These are phyloP conservation scores for Lepidium campestre DNA, from an alignment of 441 rosid genomes.

Conservation along the genomic window DNA sequence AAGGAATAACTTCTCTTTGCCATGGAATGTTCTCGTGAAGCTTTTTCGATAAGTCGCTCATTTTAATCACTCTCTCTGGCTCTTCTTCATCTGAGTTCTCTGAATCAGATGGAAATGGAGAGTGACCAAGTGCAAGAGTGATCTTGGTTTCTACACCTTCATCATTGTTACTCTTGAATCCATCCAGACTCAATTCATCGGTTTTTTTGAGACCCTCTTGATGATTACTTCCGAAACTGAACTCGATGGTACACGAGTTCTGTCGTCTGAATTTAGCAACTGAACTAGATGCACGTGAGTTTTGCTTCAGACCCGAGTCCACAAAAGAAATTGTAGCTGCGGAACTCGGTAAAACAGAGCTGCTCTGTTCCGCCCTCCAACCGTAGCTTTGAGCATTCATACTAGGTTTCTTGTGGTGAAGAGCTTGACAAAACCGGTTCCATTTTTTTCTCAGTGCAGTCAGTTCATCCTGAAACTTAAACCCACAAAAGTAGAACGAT, in stretches of 20 bases:
- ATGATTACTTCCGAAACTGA: slow-evolving; percentile 36
- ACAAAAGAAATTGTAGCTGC: slow-evolving; percentile 42
- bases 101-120: slow-evolving; percentile 33
- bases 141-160: slow-evolving; percentile 59
- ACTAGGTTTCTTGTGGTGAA: slow-evolving; percentile 42
- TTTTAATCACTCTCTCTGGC: not conserved
- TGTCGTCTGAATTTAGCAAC: slow-evolving; percentile 72
- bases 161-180: slow-evolving; percentile 38
- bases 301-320: slow-evolving; percentile 34
- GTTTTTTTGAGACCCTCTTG: slow-evolving; percentile 28
- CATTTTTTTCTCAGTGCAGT: slow-evolving; percentile 56
- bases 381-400: slow-evolving; percentile 37
- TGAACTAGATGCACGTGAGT: slow-evolving; percentile 24
- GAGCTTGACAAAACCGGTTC: slow-evolving; percentile 60
- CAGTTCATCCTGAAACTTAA: slow-evolving; percentile 48
- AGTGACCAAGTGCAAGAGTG: slow-evolving; percentile 69
- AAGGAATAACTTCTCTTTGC: slow-evolving; percentile 57
- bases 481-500: not conserved
- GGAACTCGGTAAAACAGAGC: slow-evolving; percentile 34
- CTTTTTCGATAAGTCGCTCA: slow-evolving; percentile 31
- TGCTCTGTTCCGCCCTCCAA: slow-evolving; percentile 49
- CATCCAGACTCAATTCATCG: slow-evolving; percentile 53
- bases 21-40: slow-evolving; percentile 66
- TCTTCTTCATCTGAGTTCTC: slow-evolving; percentile 31
- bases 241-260: slow-evolving; percentile 65